Base-by-base conservation (phyloP, 169 alveolate species). In the Babesia bovis region DNA sequence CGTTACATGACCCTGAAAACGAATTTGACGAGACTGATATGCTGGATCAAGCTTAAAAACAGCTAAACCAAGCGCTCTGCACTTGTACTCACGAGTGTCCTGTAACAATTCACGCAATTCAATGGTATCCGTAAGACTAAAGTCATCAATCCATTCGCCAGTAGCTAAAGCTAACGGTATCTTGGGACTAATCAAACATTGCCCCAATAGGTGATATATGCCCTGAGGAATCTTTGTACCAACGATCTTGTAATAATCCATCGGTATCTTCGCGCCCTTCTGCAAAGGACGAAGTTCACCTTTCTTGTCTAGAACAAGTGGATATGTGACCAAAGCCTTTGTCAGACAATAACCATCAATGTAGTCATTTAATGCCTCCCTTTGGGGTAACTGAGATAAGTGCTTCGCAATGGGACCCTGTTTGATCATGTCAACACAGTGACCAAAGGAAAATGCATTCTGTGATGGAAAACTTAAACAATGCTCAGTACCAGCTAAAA, bases 401-500 rank as follows among this genome's bases (percentile, higher is more conserved):
- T 87, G 83, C 50, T 85, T 83, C 19, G 83, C 66, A 21, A 88
- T 50, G 6, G 93, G 87, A 7, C 83, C 82, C 44, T 84, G 90
- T 60, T 81, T 79, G 21, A 83, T 61, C 63, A 79, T 73, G 30
- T 88, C 93, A 4, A 88, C 78, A 13, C 90, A 59, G 53, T 82
- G 69, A 13, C 81, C 86, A 49, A 88, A 88, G 19, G 89, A 84
- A 68, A 88, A 88, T 17, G 83, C 76, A 42, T 71, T 66, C 68
- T 84, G 68, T 19, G 78, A 60, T 2, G 90, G 91, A 63, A 76
- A 84, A 36, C 90, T 88, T 28, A 88, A 67, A 33, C 90, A 88
- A 44, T 88, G 87, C 57, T 88, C 93, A 9, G 93, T 88, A 21
- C 93, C 93, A 19, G 93, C 90, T 50, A 88, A 41, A 41, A 88